Evolutionary conservation across 176 grass and related monocot genomes (phyloP).

Genomic region (Pharus latifolius): DNA sequence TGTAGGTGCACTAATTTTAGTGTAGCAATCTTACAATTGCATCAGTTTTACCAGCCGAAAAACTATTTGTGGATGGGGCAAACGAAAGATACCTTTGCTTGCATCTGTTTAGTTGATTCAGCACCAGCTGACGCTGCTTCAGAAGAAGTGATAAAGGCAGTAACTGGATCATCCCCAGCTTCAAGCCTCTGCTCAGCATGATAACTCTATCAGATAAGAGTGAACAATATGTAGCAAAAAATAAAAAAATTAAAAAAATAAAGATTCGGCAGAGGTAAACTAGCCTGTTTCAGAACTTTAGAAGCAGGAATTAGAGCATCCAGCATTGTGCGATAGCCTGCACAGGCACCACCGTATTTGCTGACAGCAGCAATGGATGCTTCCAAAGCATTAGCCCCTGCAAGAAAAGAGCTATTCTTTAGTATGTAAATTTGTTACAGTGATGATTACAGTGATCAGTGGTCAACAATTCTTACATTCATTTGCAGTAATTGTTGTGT

Average conservation of each 20-base stretch:
- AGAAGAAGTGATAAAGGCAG: conserved; percentile 65
- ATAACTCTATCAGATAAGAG: conserved; percentile 12
- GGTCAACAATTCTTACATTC: conserved; percentile 57
- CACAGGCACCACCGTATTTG: conserved; percentile 91
- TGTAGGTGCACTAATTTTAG: neutral
- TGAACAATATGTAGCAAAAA: conserved; percentile 5
- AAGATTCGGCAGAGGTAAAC: neutral
- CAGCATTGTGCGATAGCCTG: conserved; percentile 90
- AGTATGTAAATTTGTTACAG: conserved; percentile 9
- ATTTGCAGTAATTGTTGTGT: conserved; percentile 45
- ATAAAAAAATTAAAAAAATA: neutral
- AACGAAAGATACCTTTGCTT: conserved; percentile 56
- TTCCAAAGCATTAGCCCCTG: conserved; percentile 85
- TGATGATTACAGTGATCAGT: neutral
- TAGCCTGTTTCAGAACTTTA: conserved; percentile 63
- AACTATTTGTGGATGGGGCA: neutral
- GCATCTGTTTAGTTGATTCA: conserved; percentile 91
- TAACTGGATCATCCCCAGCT: conserved; percentile 74
- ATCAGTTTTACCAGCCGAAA: neutral
- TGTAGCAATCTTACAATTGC: neutral
- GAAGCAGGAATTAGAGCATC: conserved; percentile 97
- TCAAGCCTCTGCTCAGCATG: conserved; percentile 53
- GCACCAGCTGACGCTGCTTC: conserved; percentile 87
- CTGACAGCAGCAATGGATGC: conserved; percentile 76
- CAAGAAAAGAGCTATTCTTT: neutral